Percentiles rank a stretch among this genome's conserved stretches.
phyloP scores from a whole-genome alignment of 306 rosid species.

The Medicago lupulina region DNA sequence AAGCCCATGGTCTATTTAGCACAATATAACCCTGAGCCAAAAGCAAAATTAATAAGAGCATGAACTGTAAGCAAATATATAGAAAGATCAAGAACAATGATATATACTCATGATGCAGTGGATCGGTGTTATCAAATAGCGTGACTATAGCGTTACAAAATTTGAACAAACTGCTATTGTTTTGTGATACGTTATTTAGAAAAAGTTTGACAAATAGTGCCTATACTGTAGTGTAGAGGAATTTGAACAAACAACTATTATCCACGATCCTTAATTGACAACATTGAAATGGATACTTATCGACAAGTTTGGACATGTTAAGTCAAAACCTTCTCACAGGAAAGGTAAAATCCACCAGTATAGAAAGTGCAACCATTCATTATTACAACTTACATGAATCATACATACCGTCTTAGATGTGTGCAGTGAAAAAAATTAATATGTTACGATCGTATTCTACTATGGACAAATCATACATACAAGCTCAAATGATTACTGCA shows the following conservation, averaged over 20 bases:
- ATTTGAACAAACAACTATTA: not conserved
- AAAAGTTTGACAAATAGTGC: not conserved
- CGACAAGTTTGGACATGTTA: not conserved
- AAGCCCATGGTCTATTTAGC: conserved; percentile 97
- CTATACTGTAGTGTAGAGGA: not conserved
- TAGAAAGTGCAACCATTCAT: not conserved
- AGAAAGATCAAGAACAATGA: conserved; percentile 27
- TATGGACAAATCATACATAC: not conserved
- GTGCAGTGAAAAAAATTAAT: not conserved
- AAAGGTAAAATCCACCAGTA: not conserved
- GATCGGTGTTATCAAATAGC: not conserved
- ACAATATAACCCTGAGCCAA: conserved; percentile 81
- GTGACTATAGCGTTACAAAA: not conserved
- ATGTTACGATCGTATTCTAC: conserved; percentile 3
- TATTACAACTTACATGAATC: not conserved
- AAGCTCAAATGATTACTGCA: not conserved
- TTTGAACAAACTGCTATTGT: not conserved
- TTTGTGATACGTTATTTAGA: not conserved
- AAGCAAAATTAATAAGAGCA: conserved; percentile 27
- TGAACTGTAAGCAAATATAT: not conserved
- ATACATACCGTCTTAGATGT: not conserved
- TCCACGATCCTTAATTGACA: not conserved
- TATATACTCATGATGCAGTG: conserved; percentile 1
- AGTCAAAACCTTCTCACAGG: not conserved
- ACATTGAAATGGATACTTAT: not conserved